phyloP scores from a whole-genome alignment of 1,284 basidiomycete genomes.

The Tranzscheliella williamsii region DNA sequence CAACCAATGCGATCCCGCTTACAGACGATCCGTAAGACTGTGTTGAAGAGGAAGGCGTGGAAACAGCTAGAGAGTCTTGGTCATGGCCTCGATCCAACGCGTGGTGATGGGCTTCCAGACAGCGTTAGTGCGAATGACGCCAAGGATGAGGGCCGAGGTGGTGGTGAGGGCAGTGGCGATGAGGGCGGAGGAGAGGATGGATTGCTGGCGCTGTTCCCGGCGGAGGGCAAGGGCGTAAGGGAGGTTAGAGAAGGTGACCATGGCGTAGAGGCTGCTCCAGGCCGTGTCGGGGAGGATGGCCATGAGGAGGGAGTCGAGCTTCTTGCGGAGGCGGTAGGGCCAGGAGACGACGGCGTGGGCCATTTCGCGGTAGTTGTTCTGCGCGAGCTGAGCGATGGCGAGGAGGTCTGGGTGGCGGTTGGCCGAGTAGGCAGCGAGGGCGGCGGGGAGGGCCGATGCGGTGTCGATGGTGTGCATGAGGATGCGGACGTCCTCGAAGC shows the following conservation, averaged over 20 bases:
- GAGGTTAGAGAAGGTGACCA: constrained; percentile 96
- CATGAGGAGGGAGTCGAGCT: constrained; percentile 71
- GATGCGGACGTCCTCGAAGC: constrained; percentile 93
- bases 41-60: too few species aligned
- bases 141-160: not conserved
- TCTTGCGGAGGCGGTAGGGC: constrained; percentile 77
- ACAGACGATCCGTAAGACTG: too few species aligned
- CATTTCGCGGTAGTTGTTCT: constrained; percentile 97
- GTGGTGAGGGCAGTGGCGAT: not conserved
- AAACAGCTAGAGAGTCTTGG: not conserved
- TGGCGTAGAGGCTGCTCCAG: constrained; percentile 91
- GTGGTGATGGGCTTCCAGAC: constrained; percentile 21
- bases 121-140: constrained; percentile 12
- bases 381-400: constrained; percentile 86
- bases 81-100: constrained; percentile 7
- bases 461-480: constrained; percentile 73
- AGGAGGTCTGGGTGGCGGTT: constrained; percentile 82
- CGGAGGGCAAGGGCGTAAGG: constrained; percentile 76
- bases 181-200: constrained; percentile 13
- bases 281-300: constrained; percentile 71
- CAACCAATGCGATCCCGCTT: too few species aligned
- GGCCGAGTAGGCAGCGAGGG: constrained; percentile 76
- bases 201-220: constrained; percentile 69
- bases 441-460: constrained; percentile 66
- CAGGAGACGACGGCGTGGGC: constrained; percentile 84